These are phyloP conservation scores for Phytophthora nicotianae DNA, from an alignment of 352 stramenopile genomes.

Conservation along the genomic window DNA sequence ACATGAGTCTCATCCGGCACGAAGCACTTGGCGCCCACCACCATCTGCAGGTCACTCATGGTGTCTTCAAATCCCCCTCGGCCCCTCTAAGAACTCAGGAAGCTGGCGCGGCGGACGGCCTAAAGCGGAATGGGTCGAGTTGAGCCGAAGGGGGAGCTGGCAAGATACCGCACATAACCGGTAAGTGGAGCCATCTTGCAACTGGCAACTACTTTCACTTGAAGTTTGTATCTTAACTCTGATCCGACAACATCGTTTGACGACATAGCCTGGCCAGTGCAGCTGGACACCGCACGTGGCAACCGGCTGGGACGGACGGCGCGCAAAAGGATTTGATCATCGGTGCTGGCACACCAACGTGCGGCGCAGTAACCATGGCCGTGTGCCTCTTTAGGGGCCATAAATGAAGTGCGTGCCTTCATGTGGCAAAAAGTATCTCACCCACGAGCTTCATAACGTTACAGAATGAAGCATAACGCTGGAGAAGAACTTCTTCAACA, in stretches of 20 bases:
- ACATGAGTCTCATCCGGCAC: constrained; percentile 86
- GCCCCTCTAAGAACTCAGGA: constrained; percentile 15
- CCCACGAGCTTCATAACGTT: constrained; percentile 12
- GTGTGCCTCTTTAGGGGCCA: not conserved
- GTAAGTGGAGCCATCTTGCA: constrained; percentile 30
- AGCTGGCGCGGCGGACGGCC: constrained; percentile 16
- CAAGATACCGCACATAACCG: constrained; percentile 26
- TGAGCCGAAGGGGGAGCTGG: constrained; percentile 20
- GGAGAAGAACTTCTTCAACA: too few relatives aligned
- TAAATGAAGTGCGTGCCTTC: constrained; percentile 1
- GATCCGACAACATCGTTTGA: constrained; percentile 29
- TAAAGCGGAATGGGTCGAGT: constrained; percentile 31
- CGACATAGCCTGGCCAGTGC: constrained; percentile 26
- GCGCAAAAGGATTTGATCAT: constrained; percentile 25
- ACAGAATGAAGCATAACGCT: constrained; percentile 7
- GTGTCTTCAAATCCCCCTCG: constrained; percentile 17
- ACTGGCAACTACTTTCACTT: constrained; percentile 15
- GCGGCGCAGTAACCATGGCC: constrained; percentile 6
- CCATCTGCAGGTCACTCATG: constrained; percentile 63
- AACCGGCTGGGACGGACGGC: constrained; percentile 22
- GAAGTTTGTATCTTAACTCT: constrained; percentile 9
- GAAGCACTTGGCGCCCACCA: constrained; percentile 82
- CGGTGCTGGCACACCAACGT: not conserved
- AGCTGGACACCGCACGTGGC: constrained; percentile 16
- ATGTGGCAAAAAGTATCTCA: constrained; percentile 11